Percentiles rank a stretch among this genome's conserved stretches.
These are phyloP conservation scores for Phytophthora pseudosyringae DNA, from an alignment of 352 stramenopile genomes.

Conservation along the genomic window DNA sequence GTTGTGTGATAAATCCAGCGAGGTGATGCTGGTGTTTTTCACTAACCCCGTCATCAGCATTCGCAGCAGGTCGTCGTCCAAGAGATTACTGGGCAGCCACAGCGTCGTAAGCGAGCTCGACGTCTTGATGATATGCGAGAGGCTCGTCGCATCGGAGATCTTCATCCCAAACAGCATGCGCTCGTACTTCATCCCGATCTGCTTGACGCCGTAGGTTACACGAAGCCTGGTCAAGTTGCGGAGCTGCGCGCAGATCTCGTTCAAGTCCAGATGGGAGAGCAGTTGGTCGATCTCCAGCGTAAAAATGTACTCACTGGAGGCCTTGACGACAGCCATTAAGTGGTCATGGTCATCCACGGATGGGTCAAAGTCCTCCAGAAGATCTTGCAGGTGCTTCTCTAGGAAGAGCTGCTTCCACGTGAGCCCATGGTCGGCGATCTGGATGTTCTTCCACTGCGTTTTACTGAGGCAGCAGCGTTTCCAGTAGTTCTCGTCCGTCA, in stretches of 20 bases:
- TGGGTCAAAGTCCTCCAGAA: slow-evolving; percentile 81
- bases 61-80: slow-evolving; percentile 93
- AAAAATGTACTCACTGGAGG: slow-evolving; percentile 90
- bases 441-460: slow-evolving; percentile 90
- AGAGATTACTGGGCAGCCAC: slow-evolving; percentile 87
- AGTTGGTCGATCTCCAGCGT: slow-evolving; percentile 89
- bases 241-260: slow-evolving; percentile 83
- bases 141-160: slow-evolving; percentile 91
- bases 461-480: slow-evolving; percentile 89
- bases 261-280: slow-evolving; percentile 90
- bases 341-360: slow-evolving; percentile 55
- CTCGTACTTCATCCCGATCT: slow-evolving; percentile 96
- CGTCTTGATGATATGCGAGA: slow-evolving; percentile 89
- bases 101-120: slow-evolving; percentile 91
- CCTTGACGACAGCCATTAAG: slow-evolving; percentile 76
- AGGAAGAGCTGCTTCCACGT: slow-evolving; percentile 96
- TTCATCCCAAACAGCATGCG: slow-evolving; percentile 96
- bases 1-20: slow-evolving; percentile 95
- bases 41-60: slow-evolving; percentile 95
- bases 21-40: slow-evolving; percentile 93
- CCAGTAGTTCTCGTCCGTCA: slow-evolving; percentile 95
- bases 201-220: slow-evolving; percentile 89
- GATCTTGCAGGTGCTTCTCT: slow-evolving; percentile 75
- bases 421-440: slow-evolving; percentile 91
- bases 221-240: slow-evolving; percentile 90